Evolutionary conservation across 164 flowering plant genomes (phyloP).

Genomic region (Vitis amurensis): DNA sequence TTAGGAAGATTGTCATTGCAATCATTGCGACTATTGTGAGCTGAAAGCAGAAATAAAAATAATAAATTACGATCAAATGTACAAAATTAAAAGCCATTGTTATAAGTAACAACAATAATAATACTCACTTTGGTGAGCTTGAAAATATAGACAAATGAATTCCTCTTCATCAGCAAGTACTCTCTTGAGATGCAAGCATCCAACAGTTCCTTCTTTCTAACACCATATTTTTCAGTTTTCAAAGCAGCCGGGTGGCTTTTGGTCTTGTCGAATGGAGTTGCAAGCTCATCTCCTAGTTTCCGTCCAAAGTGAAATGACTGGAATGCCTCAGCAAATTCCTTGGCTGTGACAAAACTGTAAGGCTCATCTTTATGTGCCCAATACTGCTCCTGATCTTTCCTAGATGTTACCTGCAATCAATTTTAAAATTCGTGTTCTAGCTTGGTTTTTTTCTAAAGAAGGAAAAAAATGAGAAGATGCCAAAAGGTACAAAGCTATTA

Average conservation of each 20-base stretch:
- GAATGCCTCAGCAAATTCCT: constrained; percentile 33
- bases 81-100: neutral
- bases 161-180: constrained; percentile 62
- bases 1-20: constrained; percentile 47
- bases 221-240: constrained; percentile 46
- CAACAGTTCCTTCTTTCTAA: constrained; percentile 46
- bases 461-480: no score
- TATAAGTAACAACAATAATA: no score
- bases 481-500: no score
- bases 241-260: constrained; percentile 42
- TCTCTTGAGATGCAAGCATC: constrained; percentile 58
- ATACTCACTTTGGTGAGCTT: constrained; percentile 44
- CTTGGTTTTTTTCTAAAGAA: no score
- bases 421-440: neutral
- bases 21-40: constrained; percentile 33
- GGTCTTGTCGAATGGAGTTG: constrained; percentile 29
- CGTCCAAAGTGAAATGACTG: constrained; percentile 29
- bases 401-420: constrained; percentile 43
- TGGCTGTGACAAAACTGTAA: constrained; percentile 30
- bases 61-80: neutral
- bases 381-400: constrained; percentile 50
- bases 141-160: constrained; percentile 60
- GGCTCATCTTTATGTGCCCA: constrained; percentile 28
- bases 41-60: constrained; percentile 21
- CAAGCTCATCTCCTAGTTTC: constrained; percentile 28